Conservation (phyloP, 78 protist genomes). For the Creolimax fragrantissima region DNA sequence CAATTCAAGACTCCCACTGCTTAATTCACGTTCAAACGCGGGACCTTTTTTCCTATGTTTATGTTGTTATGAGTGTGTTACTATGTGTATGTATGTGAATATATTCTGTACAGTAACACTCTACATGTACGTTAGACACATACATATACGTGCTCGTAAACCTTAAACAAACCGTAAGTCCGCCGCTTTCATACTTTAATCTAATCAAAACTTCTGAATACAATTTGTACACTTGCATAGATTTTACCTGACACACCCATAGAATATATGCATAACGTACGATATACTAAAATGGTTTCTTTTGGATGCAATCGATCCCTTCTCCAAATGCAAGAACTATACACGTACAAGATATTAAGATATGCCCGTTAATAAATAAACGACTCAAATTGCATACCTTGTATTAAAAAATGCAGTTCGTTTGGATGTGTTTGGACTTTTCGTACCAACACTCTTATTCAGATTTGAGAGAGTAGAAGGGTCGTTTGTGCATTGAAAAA, state of each 20-base stretch:
- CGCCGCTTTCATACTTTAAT: not conserved
- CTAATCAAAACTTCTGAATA: not conserved
- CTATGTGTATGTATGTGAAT: not conserved
- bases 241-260: not conserved
- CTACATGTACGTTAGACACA: not conserved
- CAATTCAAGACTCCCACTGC: not conserved
- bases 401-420: not conserved
- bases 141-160: not conserved
- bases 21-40: not conserved
- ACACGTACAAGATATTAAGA: not conserved
- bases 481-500: not conserved
- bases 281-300: not conserved
- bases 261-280: not conserved
- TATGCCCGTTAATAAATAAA: not conserved
- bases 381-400: too few relatives aligned
- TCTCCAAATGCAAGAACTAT: not conserved
- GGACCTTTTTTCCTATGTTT: not conserved
- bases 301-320: not conserved
- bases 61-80: not conserved
- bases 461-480: not conserved
- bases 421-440: not conserved
- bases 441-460: not conserved
- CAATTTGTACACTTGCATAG: not conserved
- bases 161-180: not conserved
- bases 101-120: not conserved